A percentile compares a stretch with the other conserved stretches of the same genome.
Conservation (phyloP, 345 rosid species). For the Anacardium occidentale region DNA sequence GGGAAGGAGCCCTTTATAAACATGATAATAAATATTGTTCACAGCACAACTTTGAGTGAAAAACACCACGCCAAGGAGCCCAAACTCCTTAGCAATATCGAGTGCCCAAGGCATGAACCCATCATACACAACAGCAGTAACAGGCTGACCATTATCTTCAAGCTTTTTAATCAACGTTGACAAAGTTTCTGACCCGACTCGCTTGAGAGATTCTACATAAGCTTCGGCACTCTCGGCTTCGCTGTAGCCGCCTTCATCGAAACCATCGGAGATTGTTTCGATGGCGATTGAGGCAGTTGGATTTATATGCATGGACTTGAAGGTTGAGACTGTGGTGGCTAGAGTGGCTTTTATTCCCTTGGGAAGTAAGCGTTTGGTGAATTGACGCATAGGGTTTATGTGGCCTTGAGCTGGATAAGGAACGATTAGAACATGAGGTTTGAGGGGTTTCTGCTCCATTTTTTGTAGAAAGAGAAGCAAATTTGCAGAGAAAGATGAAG, state of each 20-base stretch:
- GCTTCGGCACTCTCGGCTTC: not conserved
- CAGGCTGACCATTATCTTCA: not conserved
- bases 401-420: not conserved
- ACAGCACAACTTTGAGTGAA: not conserved
- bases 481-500: not conserved
- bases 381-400: not conserved
- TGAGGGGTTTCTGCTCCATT: not conserved
- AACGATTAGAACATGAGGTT: not conserved
- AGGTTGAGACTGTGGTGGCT: not conserved
- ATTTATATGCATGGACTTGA: not conserved
- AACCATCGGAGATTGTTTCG: not conserved
- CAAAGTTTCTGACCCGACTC: not conserved
- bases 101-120: not conserved
- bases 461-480: not conserved
- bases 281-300: not conserved
- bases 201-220: not conserved
- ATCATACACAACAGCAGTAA: not conserved
- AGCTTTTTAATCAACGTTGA: not conserved
- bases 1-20: not conserved
- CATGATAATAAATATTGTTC: not conserved
- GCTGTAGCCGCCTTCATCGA: not conserved
- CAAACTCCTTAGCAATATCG: not conserved
- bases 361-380: not conserved
- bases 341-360: not conserved
- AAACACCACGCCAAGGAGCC: not conserved